Evolutionary conservation across 2,329 filamentous ascomycete species (phyloP), one percentile per base, ranked within the genome.

Genomic region (Fusarium buxicola): DNA sequence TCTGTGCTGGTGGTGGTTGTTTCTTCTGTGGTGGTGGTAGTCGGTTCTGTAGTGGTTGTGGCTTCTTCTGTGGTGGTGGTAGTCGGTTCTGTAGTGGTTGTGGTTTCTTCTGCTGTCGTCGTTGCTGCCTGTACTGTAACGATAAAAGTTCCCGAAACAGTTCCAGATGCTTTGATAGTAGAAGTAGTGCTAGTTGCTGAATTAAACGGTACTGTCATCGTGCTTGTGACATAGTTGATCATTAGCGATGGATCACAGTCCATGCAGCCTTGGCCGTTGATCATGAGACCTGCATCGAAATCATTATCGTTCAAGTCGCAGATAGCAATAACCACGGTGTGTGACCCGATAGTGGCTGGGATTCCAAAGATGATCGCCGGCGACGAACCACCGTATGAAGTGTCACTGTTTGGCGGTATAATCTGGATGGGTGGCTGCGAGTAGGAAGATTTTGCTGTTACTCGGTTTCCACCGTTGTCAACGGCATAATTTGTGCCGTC

Each of bases 191-290:
- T 21, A 27, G 36, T 44, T 7, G n/a, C 16, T 32, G 7, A 18
- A n/a, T 21, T 8, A 0, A 3, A 4, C 3, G 5, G 13, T 24
- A 36, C 31, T 8, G 44, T 47, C 3, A 21, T 28, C 2, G 39
- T 52, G 5, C 24, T 38, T 0, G 49, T 52, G 15, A 52, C 39
- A 38, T 52, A 52, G 39, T 43, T 15, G 16, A 52, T 24, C 5
- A 16, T 8, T 11, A 45, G 11, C 3, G 25, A 11, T 5, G 9
- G 7, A 4, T 52, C 13, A 8, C 30, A 36, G 15, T 36, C 31
- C 1, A 7, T 4, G 11, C 39, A 52, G 13, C 27, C 50, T 15
- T 8, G 8, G 10, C 18, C 27, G 2, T 39, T 53, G 12, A 53
- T 18, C n/a, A 53, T n/a, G 12, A 53, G 18, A 5, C n/a, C 34